phyloP scores from a whole-genome alignment of 1,284 basidiomycete species.

The Abortiporus biennis region DNA sequence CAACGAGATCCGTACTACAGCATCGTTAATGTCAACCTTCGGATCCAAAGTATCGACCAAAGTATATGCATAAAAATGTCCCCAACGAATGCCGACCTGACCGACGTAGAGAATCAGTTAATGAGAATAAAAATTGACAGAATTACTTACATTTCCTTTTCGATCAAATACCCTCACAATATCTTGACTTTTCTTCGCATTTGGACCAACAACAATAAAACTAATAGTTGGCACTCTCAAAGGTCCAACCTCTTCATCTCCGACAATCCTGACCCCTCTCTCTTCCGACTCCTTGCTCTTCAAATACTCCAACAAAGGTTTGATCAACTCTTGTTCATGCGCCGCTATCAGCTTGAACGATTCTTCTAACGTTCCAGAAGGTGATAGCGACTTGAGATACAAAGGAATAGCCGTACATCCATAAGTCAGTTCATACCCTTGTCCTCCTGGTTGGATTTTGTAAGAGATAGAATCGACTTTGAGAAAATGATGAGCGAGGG shows the following conservation, averaged over 20 bases:
- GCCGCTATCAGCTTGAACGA: slow-evolving; percentile 39
- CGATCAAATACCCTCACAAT: slow-evolving; percentile 61
- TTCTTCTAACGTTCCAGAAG: slow-evolving; percentile 36
- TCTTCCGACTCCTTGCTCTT: slow-evolving; percentile 27
- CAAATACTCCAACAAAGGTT: slow-evolving; percentile 36
- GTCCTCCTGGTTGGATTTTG: slow-evolving; percentile 69
- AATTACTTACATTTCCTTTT: slow-evolving; percentile 49
- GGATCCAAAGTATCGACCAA: slow-evolving; percentile 49
- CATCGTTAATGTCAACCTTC: slow-evolving; percentile 54
- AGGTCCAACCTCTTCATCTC: slow-evolving; percentile 39
- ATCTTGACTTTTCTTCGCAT: slow-evolving; percentile 48
- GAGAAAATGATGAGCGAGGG: slow-evolving; percentile 71
- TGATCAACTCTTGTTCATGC: slow-evolving; percentile 41
- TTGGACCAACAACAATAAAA: slow-evolving; percentile 59
- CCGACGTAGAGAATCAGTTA: not conserved
- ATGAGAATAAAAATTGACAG: slow-evolving; percentile 1
- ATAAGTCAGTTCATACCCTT: slow-evolving; percentile 68
- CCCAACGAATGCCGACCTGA: slow-evolving; percentile 72
- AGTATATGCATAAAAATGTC: slow-evolving; percentile 75
- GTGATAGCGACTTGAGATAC: slow-evolving; percentile 60
- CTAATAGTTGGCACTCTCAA: slow-evolving; percentile 65
- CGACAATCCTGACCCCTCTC: slow-evolving; percentile 63
- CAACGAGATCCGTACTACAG: slow-evolving; percentile 70
- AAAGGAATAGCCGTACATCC: slow-evolving; percentile 52
- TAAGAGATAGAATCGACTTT: slow-evolving; percentile 39